These are phyloP conservation scores for Austroboletus niveus DNA, from an alignment of 1,284 basidiomycete genomes.

Conservation along the genomic window DNA sequence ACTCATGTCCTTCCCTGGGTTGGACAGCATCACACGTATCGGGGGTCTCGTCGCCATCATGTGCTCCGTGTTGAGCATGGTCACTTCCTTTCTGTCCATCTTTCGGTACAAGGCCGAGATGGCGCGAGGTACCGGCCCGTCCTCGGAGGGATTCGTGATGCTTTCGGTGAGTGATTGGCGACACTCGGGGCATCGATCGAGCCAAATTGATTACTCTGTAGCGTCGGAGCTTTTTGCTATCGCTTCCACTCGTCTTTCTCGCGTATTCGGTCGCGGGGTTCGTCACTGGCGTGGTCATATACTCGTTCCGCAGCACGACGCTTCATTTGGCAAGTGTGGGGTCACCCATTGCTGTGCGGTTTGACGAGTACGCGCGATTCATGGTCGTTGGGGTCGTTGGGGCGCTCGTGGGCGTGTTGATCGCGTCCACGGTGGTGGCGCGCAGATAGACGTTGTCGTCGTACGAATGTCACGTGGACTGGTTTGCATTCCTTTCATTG, in stretches of 20 bases:
- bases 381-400: constrained; percentile 60
- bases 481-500: not conserved
- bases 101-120: constrained; percentile 66
- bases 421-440: constrained; percentile 44
- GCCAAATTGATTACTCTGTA: constrained; percentile 22
- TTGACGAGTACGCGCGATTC: constrained; percentile 61
- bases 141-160: constrained; percentile 56
- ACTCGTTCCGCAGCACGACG: constrained; percentile 55
- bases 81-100: constrained; percentile 61
- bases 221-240: constrained; percentile 62
- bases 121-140: constrained; percentile 39
- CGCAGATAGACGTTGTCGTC: constrained; percentile 11
- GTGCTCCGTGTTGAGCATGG: constrained; percentile 66
- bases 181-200: not conserved
- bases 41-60: constrained; percentile 64
- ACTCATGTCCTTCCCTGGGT: constrained; percentile 68
- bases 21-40: constrained; percentile 60
- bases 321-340: constrained; percentile 34
- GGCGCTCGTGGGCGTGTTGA: constrained; percentile 59
- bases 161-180: constrained; percentile 47
- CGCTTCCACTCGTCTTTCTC: constrained; percentile 71
- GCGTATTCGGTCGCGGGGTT: constrained; percentile 67
- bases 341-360: constrained; percentile 39
- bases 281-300: constrained; percentile 60
- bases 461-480: not conserved